Evolutionary conservation across 139 green algal genomes (phyloP).

Genomic region (Coelastrella sp.): DNA sequence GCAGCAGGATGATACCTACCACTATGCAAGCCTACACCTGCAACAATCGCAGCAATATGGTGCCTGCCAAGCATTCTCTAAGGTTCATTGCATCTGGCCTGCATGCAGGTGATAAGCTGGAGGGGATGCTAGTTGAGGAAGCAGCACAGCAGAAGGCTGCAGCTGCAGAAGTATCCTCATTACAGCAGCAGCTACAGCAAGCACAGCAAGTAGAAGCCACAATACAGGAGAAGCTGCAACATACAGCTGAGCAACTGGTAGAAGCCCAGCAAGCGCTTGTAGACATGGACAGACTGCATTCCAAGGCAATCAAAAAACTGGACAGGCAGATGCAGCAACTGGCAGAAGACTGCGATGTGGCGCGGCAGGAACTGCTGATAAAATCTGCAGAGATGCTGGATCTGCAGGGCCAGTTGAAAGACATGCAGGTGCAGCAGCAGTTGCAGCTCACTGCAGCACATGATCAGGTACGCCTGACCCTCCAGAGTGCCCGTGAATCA

Average conservation of each 20-base stretch:
- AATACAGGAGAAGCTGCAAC: background rate
- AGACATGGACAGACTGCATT: conserved; percentile 37
- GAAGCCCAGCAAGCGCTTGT: conserved; percentile 30
- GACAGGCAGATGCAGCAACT: conserved; percentile 36
- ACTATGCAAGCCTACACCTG: too few relatives aligned
- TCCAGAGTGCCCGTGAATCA: too few relatives aligned
- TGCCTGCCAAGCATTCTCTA: too few relatives aligned
- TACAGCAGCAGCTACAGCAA: conserved; percentile 18
- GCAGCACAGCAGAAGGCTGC: conserved; percentile 21
- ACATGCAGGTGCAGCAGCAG: background rate
- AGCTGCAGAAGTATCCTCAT: background rate
- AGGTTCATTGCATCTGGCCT: too few relatives aligned
- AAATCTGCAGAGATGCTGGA: conserved; percentile 42
- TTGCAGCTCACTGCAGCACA: conserved; percentile 5
- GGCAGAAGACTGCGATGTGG: conserved; percentile 10
- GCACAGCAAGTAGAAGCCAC: background rate
- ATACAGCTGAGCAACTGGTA: background rate
- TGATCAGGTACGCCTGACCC: conserved; percentile 16
- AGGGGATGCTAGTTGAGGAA: conserved; percentile 34
- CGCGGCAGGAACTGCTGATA: conserved; percentile 43
- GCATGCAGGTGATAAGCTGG: conserved; percentile 32
- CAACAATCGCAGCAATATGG: too few relatives aligned
- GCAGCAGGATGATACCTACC: too few relatives aligned
- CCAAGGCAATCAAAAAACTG: conserved; percentile 10
- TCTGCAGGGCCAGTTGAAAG: conserved; percentile 31